Percentiles rank a stretch among this genome's conserved stretches.
Conservation (phyloP, 75 land plant species). For the Selaginella moellendorffii region DNA sequence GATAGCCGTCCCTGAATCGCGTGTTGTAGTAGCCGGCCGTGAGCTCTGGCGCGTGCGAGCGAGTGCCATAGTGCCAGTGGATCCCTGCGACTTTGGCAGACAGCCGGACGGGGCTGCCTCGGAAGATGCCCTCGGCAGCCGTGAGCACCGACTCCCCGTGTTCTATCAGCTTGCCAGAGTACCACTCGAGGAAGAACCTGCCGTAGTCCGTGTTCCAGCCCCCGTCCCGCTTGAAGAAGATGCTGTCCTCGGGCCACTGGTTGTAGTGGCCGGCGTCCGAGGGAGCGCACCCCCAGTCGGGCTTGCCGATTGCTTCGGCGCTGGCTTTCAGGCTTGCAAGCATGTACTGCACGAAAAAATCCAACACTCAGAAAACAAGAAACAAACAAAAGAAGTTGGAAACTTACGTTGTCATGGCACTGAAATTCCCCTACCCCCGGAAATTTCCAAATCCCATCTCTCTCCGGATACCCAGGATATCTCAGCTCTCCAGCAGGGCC, state of each 20-base stretch:
- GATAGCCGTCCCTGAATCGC: conserved; percentile 28
- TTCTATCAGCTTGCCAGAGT: conserved; percentile 51
- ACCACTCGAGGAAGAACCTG: conserved; percentile 67
- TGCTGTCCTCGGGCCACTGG: conserved; percentile 73
- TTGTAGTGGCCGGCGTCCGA: conserved; percentile 67
- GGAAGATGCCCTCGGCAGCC: conserved; percentile 34
- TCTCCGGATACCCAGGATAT: conserved; percentile 76
- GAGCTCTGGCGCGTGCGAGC: conserved; percentile 38
- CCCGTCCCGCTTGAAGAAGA: conserved; percentile 47
- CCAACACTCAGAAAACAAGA: not conserved
- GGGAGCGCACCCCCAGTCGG: conserved; percentile 61
- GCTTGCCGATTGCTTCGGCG: conserved; percentile 46
- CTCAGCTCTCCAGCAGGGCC: conserved; percentile 92
- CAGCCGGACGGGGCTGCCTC: conserved; percentile 10
- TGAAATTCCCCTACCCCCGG: conserved; percentile 91
- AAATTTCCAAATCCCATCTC: conserved; percentile 63
- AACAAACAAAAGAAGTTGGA: not conserved
- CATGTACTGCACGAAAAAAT: conserved; percentile 52
- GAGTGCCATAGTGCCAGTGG: conserved; percentile 32
- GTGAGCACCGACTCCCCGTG: conserved; percentile 51
- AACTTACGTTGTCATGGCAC: conserved; percentile 54
- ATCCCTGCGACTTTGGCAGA: conserved; percentile 34
- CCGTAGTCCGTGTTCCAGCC: conserved; percentile 47
- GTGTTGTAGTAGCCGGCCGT: conserved; percentile 48
- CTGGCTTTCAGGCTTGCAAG: conserved; percentile 47